Conservation (phyloP, 495 filamentous ascomycete genomes). For the Aspergillus baeticus region DNA sequence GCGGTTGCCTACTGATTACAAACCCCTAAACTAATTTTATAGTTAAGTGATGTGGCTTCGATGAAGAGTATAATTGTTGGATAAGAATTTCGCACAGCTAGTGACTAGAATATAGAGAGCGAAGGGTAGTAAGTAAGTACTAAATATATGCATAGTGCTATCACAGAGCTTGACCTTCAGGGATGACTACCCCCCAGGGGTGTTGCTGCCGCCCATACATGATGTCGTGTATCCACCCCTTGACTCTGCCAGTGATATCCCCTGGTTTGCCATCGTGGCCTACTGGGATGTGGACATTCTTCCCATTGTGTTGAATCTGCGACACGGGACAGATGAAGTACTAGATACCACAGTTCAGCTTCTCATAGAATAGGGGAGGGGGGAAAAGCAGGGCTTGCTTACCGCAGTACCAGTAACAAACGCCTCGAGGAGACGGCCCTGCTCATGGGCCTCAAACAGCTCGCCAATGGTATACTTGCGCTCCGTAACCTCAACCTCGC, state of each 20-base stretch:
- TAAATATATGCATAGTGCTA: no score
- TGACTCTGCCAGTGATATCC: constrained; percentile 5
- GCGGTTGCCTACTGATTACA: no score
- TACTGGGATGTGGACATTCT: constrained; percentile 4
- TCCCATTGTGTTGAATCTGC: not conserved
- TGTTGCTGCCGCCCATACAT: constrained; percentile 13
- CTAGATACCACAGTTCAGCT: not conserved
- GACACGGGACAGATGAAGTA: constrained; percentile 13
- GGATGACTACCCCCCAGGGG: constrained; percentile 9
- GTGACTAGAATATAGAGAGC: no score
- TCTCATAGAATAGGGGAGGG: no score
- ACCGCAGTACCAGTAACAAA: constrained; percentile 15
- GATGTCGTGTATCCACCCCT: constrained; percentile 15
- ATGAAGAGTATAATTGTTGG: no score
- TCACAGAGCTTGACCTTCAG: not conserved
- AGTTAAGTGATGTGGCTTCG: no score
- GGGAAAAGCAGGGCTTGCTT: not conserved
- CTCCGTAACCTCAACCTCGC: constrained; percentile 9
- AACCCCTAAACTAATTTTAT: no score
- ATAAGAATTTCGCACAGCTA: no score
- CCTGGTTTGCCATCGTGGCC: not conserved
- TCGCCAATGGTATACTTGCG: constrained; percentile 14
- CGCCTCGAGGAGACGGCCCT: constrained; percentile 7
- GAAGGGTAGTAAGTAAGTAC: no score
- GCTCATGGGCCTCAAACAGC: not conserved